Evolutionary conservation across 108 stramenopile genomes (phyloP).

Genomic region (Nitzschia sp.): DNA sequence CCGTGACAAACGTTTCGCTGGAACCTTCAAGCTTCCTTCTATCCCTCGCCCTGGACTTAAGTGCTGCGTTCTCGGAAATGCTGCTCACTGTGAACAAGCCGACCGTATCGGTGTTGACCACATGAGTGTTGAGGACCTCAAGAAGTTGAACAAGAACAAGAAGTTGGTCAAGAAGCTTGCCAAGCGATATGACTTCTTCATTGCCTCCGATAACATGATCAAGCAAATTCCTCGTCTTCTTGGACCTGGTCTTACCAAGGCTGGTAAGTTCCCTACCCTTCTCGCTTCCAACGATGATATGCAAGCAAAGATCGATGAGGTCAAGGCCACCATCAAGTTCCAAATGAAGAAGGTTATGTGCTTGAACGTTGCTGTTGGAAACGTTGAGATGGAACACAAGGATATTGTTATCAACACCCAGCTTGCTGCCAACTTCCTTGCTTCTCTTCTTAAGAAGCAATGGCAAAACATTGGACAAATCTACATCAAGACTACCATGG

Average conservation of each 20-base stretch:
- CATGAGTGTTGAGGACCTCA: constrained; percentile 98
- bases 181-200: constrained; percentile 99
- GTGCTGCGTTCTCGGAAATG: constrained; percentile 98
- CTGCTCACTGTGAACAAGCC: constrained; percentile 98
- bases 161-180: constrained; percentile 99
- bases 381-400: constrained; percentile 87
- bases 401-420: constrained; percentile 96
- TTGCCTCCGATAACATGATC: constrained; percentile 99
- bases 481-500: constrained; percentile 99
- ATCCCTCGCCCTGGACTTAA: constrained; percentile 95
- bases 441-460: constrained; percentile 98
- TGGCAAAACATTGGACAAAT: constrained; percentile 99
- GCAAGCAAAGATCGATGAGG: constrained; percentile 98
- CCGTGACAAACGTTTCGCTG: constrained; percentile 99
- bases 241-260: constrained; percentile 99
- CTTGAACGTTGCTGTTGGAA: constrained; percentile 97
- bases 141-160: constrained; percentile 99
- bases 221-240: constrained; percentile 99
- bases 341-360: constrained; percentile 99
- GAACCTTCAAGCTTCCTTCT: constrained; percentile 97
- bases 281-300: constrained; percentile 89
- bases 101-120: constrained; percentile 95
- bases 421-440: constrained; percentile 98
- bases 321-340: constrained; percentile 99
- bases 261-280: constrained; percentile 99